Conservation (phyloP, 805 yeast species). For the Suhomyces pyralidae region DNA sequence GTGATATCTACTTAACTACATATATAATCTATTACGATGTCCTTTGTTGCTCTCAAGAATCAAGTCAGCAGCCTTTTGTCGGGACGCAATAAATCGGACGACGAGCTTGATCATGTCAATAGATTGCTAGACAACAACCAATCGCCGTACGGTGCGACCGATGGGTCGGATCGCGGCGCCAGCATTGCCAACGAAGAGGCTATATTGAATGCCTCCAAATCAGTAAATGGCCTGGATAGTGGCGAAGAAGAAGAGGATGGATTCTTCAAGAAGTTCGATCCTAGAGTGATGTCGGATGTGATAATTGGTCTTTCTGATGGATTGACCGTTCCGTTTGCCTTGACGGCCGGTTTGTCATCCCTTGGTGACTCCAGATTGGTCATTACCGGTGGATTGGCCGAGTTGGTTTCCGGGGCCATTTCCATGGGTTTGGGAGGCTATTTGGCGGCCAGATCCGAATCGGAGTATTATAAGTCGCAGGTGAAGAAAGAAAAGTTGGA, state of each 20-base stretch:
- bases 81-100: slow-evolving; percentile 22
- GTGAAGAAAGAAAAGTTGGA: slow-evolving; percentile 67
- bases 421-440: slow-evolving; percentile 98
- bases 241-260: slow-evolving; percentile 28
- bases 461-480: slow-evolving; percentile 68
- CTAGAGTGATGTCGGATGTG: slow-evolving; percentile 89
- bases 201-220: slow-evolving; percentile 28
- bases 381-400: slow-evolving; percentile 97
- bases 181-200: slow-evolving; percentile 37
- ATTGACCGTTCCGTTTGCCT: slow-evolving; percentile 96
- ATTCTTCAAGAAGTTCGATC: slow-evolving; percentile 62
- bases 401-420: slow-evolving; percentile 92
- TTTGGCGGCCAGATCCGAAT: slow-evolving; percentile 89
- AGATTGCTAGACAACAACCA: slow-evolving; percentile 31
- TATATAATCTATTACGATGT: slow-evolving; percentile 12
- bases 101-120: slow-evolving; percentile 30
- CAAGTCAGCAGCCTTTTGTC: slow-evolving; percentile 26
- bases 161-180: slow-evolving; percentile 31
- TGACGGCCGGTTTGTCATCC: slow-evolving; percentile 92
- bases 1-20: too few species aligned
- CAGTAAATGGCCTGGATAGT: slow-evolving; percentile 18
- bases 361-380: slow-evolving; percentile 87
- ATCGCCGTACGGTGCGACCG: slow-evolving; percentile 37
- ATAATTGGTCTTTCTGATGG: slow-evolving; percentile 96
- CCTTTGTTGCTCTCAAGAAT: slow-evolving; percentile 37